A percentile compares a stretch with the other conserved stretches of the same genome.
Evolutionary conservation across 2,329 filamentous ascomycete genomes (phyloP).

Genomic region (Pseudogymnoascus sp.): DNA sequence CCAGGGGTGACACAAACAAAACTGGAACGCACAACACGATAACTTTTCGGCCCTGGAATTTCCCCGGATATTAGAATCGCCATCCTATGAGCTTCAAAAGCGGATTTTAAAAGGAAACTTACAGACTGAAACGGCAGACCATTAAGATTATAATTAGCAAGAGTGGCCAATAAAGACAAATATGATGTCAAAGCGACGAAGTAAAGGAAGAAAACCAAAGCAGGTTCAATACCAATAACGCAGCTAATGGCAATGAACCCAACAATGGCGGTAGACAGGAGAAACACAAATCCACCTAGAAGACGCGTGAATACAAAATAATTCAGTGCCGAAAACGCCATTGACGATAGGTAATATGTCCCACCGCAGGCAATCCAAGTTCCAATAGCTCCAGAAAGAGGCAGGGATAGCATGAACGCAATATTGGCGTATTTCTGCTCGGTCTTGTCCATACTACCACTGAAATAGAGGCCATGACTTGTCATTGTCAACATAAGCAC

Average conservation of each 20-base stretch:
- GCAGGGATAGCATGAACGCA: conserved; percentile 48
- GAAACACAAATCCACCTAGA: conserved; percentile 39
- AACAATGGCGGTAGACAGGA: conserved; percentile 14
- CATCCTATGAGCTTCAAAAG: too few relatives aligned
- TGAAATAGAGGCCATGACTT: conserved; percentile 53
- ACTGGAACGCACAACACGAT: conserved; percentile 48
- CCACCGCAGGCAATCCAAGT: conserved; percentile 57
- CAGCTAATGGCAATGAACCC: conserved; percentile 41
- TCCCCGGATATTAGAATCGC: too few relatives aligned
- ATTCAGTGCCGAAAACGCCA: conserved; percentile 40
- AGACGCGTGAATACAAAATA: conserved; percentile 34
- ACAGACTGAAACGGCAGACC: conserved; percentile 41
- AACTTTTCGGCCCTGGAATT: conserved; percentile 37
- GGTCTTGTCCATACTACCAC: conserved; percentile 43
- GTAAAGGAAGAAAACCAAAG: conserved; percentile 51
- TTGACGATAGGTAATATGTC: conserved; percentile 50
- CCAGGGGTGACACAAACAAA: conserved; percentile 47
- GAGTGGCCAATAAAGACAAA: conserved; percentile 44
- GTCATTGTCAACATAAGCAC: conserved; percentile 49
- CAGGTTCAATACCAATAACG: conserved; percentile 35
- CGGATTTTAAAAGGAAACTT: conserved; percentile 14
- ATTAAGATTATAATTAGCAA: conserved; percentile 41
- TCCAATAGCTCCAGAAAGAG: conserved; percentile 51
- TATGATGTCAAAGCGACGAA: conserved; percentile 49
- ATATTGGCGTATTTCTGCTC: conserved; percentile 44